These are phyloP conservation scores for Collybiopsis confluens DNA, from an alignment of 768 basidiomycete genomes.

Conservation along the genomic window DNA sequence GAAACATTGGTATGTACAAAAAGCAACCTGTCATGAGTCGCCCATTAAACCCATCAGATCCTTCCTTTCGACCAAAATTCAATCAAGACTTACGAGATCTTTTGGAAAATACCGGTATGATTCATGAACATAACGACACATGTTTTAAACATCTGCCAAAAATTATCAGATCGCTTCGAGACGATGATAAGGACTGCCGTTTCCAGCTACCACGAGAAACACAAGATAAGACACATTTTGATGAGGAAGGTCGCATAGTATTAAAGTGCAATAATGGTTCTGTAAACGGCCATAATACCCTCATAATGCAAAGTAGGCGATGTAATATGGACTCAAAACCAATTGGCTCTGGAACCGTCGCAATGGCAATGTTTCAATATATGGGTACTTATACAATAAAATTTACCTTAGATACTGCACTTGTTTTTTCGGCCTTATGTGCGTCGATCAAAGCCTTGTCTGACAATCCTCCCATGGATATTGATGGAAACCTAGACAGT, in stretches of 20 bases:
- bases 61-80: not conserved
- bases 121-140: conserved; percentile 11
- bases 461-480: conserved; percentile 10
- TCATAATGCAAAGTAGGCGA: not conserved
- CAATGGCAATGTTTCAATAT: conserved; percentile 13
- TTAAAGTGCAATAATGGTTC: conserved; percentile 12
- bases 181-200: conserved; percentile 11
- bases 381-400: conserved; percentile 12
- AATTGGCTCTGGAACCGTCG: conserved; percentile 11
- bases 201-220: conserved; percentile 10
- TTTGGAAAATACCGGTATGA: conserved; percentile 8
- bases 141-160: conserved; percentile 14
- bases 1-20: no score
- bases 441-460: conserved; percentile 12
- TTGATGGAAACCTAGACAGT: conserved; percentile 9
- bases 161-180: not conserved
- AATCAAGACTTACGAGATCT: conserved; percentile 9
- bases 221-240: no score
- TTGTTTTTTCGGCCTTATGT: conserved; percentile 14
- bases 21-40: no score
- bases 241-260: not conserved
- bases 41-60: not conserved
- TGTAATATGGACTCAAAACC: conserved; percentile 12
- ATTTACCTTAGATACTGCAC: conserved; percentile 10
- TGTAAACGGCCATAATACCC: conserved; percentile 10